Percentiles rank a stretch among this genome's conserved stretches.
phyloP scores from a whole-genome alignment of 371 early-diverging fungal species.

The Enteropsectra breve region DNA sequence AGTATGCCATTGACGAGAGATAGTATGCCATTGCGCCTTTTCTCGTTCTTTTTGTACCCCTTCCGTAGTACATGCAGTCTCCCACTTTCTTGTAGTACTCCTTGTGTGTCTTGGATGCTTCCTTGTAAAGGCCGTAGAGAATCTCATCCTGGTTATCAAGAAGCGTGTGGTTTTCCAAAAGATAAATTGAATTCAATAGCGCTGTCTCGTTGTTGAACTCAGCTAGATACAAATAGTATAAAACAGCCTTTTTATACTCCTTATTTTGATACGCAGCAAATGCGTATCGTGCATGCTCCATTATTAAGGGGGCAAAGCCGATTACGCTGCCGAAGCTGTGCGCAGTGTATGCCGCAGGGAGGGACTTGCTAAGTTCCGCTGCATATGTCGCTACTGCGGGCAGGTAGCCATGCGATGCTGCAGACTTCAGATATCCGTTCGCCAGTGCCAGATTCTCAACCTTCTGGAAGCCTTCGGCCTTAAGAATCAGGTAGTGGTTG shows the following conservation, averaged over 20 bases:
- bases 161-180: constrained; percentile 40
- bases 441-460: neutral
- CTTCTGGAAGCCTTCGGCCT: constrained; percentile 12
- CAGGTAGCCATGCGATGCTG: constrained; percentile 53
- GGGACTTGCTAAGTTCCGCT: constrained; percentile 19
- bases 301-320: constrained; percentile 33
- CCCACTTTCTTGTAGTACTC: constrained; percentile 48
- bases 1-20: constrained; percentile 28
- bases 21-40: constrained; percentile 54
- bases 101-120: constrained; percentile 24
- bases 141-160: constrained; percentile 43
- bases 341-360: constrained; percentile 2
- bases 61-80: constrained; percentile 57
- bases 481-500: constrained; percentile 35
- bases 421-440: constrained; percentile 41
- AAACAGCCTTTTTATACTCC: constrained; percentile 33
- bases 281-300: constrained; percentile 40
- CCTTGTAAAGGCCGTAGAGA: constrained; percentile 24
- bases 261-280: constrained; percentile 26
- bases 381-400: constrained; percentile 58
- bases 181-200: constrained; percentile 52
- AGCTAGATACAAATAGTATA: constrained; percentile 37
- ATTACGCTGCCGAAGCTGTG: constrained; percentile 26
- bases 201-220: constrained; percentile 46
- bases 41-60: constrained; percentile 44